Evolutionary conservation across 2,329 filamentous ascomycete genomes (phyloP), one percentile per base, ranked within the genome.

Genomic region (Chaetomiaceae sp.): DNA sequence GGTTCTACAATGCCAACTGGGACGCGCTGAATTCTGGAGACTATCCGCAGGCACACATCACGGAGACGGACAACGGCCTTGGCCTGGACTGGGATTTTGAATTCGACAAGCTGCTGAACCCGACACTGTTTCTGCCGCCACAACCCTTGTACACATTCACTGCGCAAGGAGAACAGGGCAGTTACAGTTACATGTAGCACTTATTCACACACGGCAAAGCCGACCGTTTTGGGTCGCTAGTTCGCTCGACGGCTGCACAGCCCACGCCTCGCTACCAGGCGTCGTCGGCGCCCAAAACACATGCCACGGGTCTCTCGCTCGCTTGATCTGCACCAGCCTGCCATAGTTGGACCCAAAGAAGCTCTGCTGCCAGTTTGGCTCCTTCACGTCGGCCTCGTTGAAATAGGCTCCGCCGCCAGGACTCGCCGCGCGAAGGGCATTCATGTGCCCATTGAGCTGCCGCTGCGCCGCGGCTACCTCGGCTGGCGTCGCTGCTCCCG

Each of bases 321-420:
- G 48, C 50, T 60, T 60, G 31, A 60, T 47, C 10, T 30, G 6
- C 12, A 33, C 38, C 25, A 60, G 14, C 30, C 37, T 35, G 21
- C 37, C 43, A 40, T 60, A 60, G 14, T 55, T 53, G 19, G 30
- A 27, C 23, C 67, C 69, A 52, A 64, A 70, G 54, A 70, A 71
- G 9, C 49, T 61, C 23, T 60, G 44, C 53, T 68, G 61, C 57
- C 62, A 71, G 14, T 65, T 41, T 1, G 63, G 63, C 54, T 71
- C 63, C 17, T 53, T 57, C n/a, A 68, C 67, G 56, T 73, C 68
- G 1, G 65, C 69, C 60, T 75, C 71, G 49, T 72, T 73, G 60
- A 68, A 58, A 49, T 70, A 70, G 2, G 63, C 53, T 0, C 68
- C 67, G 3, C 61, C 56, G 0, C 58, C 63, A 5, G 66, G 65